These are phyloP conservation scores for Lippia alba DNA, from an alignment of 305 asterid genomes.

Conservation along the genomic window DNA sequence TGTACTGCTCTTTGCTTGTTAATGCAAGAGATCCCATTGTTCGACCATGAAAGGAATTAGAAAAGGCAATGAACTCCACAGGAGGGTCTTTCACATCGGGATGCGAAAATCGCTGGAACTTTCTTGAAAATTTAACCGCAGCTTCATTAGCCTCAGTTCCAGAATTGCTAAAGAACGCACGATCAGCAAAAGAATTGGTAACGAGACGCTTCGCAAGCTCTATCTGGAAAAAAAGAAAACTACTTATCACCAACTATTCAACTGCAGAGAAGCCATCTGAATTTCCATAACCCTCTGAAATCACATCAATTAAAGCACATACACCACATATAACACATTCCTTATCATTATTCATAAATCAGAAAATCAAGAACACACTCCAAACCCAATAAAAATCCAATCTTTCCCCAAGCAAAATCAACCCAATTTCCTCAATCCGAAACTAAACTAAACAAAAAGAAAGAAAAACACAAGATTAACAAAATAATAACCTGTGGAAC, in stretches of 20 bases:
- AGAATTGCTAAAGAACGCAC: slow-evolving; percentile 90
- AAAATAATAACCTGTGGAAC: slow-evolving; percentile 66
- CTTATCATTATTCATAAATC: background rate
- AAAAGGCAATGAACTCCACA: slow-evolving; percentile 72
- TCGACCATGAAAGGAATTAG: slow-evolving; percentile 90
- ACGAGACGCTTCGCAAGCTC: slow-evolving; percentile 90
- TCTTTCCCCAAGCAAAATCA: slow-evolving; percentile 3
- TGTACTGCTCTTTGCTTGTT: slow-evolving; percentile 92
- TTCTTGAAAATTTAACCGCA: slow-evolving; percentile 89
- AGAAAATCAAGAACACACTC: background rate
- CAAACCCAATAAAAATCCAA: slow-evolving; percentile 30
- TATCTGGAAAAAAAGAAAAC: slow-evolving; percentile 50
- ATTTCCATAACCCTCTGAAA: background rate
- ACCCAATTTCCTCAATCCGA: slow-evolving; percentile 9
- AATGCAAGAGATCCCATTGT: slow-evolving; percentile 98
- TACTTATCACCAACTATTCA: background rate
- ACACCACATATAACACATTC: background rate
- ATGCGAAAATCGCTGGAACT: slow-evolving; percentile 68
- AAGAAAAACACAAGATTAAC: background rate
- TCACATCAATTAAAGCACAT: too few relatives aligned
- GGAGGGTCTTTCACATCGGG: slow-evolving; percentile 68
- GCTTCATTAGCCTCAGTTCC: slow-evolving; percentile 98
- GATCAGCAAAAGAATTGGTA: slow-evolving; percentile 81
- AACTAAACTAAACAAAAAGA: background rate
- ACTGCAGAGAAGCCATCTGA: background rate